phyloP scores from a whole-genome alignment of 176 grass and related monocot species.

The Cenchrus fungigraminus region DNA sequence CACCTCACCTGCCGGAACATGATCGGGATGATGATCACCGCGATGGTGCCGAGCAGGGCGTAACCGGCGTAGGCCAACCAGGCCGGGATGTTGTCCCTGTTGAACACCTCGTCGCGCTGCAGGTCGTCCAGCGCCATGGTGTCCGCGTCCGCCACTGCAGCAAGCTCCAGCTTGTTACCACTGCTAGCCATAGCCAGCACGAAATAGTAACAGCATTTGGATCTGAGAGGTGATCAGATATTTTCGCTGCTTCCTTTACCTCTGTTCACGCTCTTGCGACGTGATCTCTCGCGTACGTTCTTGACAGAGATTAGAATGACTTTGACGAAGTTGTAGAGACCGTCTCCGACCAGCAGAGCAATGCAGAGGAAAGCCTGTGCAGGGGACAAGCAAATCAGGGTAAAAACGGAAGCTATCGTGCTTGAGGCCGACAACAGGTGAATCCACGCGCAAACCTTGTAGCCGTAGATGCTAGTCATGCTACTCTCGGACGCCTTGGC shows the following conservation, averaged over 20 bases:
- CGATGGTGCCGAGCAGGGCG: conserved; percentile 51
- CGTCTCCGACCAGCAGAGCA: conserved; percentile 86
- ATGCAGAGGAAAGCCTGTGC: conserved; percentile 89
- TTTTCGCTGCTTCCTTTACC: conserved; percentile 43
- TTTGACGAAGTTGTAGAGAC: conserved; percentile 93
- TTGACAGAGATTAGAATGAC: conserved; percentile 64
- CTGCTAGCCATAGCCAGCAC: neutral
- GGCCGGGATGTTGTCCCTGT: conserved; percentile 57
- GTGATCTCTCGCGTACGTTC: conserved; percentile 67
- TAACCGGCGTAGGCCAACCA: conserved; percentile 79
- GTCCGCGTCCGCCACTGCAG: conserved; percentile 62
- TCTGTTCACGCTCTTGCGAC: conserved; percentile 49
- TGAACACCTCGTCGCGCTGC: conserved; percentile 78
- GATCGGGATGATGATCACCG: conserved; percentile 64
- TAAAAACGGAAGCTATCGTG: neutral
- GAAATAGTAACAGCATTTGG: neutral
- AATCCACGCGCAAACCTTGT: conserved; percentile 63
- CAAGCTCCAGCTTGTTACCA: neutral
- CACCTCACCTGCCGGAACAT: conserved; percentile 90
- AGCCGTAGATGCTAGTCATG: conserved; percentile 88
- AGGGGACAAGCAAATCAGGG: neutral
- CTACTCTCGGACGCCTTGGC: conserved; percentile 55
- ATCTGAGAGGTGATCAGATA: neutral
- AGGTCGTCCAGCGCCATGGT: conserved; percentile 54
- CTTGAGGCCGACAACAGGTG: neutral